phyloP scores from a whole-genome alignment of 1,284 basidiomycete species.

The Cutaneotrichosporon sp. region DNA sequence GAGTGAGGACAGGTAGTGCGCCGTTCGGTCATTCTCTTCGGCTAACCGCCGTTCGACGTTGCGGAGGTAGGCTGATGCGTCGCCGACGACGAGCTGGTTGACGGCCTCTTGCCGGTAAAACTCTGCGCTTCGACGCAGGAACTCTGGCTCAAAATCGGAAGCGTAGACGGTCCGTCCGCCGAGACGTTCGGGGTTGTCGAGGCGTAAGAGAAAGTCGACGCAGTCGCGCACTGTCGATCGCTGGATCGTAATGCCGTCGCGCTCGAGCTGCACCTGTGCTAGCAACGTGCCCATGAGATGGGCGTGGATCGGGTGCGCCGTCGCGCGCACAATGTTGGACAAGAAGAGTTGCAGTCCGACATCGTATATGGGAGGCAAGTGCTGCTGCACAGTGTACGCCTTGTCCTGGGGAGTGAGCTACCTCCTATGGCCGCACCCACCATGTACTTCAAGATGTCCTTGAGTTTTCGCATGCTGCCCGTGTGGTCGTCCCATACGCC shows the following conservation, averaged over 20 bases:
- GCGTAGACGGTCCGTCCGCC: slow-evolving; percentile 66
- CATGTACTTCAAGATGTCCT: slow-evolving; percentile 93
- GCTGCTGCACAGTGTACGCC: slow-evolving; percentile 66
- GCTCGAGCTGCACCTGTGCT: slow-evolving; percentile 81
- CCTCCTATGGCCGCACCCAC: slow-evolving; percentile 56
- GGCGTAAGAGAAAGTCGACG: slow-evolving; percentile 68
- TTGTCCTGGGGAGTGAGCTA: slow-evolving; percentile 64
- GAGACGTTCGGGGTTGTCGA: slow-evolving; percentile 49
- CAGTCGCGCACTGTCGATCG: slow-evolving; percentile 85
- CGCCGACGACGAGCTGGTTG: slow-evolving; percentile 64
- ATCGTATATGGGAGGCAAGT: slow-evolving; percentile 74
- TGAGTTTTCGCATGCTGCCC: slow-evolving; percentile 80
- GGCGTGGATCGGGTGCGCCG: slow-evolving; percentile 64
- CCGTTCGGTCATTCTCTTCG: slow-evolving; percentile 80
- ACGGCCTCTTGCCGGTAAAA: slow-evolving; percentile 79
- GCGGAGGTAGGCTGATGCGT: slow-evolving; percentile 75
- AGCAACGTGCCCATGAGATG: slow-evolving; percentile 78
- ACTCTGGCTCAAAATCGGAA: slow-evolving; percentile 74
- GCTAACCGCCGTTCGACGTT: slow-evolving; percentile 74
- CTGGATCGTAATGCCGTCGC: slow-evolving; percentile 86
- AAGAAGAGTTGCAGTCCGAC: slow-evolving; percentile 81
- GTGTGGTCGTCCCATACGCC: slow-evolving; percentile 93
- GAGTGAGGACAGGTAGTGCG: slow-evolving; percentile 77
- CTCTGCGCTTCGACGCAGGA: slow-evolving; percentile 68
- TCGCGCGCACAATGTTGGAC: slow-evolving; percentile 66